phyloP scores from a whole-genome alignment of 371 early-diverging fungal species.

The Zancudomyces culisetae region DNA sequence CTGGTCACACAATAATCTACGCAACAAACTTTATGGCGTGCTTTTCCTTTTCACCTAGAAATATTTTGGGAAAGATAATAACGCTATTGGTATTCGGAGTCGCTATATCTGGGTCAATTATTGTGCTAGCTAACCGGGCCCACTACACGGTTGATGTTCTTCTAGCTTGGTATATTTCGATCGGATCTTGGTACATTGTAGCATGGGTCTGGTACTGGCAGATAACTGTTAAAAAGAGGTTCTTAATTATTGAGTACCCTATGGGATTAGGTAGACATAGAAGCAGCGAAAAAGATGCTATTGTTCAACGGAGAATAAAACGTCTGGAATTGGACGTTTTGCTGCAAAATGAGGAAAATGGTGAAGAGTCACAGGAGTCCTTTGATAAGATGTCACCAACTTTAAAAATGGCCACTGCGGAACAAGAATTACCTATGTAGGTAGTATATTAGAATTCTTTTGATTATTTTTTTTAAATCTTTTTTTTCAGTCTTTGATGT shows the following conservation, averaged over 20 bases:
- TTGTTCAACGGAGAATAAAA: conserved; percentile 4
- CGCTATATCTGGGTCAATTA: conserved; percentile 27
- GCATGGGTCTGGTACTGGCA: conserved; percentile 29
- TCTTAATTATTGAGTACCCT: conserved; percentile 21
- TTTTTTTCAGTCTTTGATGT: too few relatives aligned
- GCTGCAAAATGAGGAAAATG: too few relatives aligned
- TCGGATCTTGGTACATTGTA: conserved; percentile 29
- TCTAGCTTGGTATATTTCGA: conserved; percentile 31
- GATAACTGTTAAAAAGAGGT: conserved; percentile 17
- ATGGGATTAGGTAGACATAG: conserved; percentile 19
- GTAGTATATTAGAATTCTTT: too few relatives aligned
- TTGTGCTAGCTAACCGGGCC: conserved; percentile 34
- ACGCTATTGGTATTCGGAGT: conserved; percentile 20
- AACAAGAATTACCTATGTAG: too few relatives aligned
- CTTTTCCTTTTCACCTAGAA: conserved; percentile 27
- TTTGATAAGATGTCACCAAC: too few relatives aligned
- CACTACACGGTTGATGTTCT: conserved; percentile 37
- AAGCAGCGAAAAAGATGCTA: conserved; percentile 8
- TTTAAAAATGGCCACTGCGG: too few relatives aligned
- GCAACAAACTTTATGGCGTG: conserved; percentile 31
- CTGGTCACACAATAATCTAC: conserved; percentile 37
- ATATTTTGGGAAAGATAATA: conserved; percentile 12
- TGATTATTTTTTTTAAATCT: too few relatives aligned
- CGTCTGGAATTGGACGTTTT: not conserved
- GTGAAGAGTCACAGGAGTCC: too few relatives aligned